A percentile compares a stretch with the other conserved stretches of the same genome.
phyloP scores from a whole-genome alignment of 2,329 filamentous ascomycete species.

The Bipolaris sorokiniana region DNA sequence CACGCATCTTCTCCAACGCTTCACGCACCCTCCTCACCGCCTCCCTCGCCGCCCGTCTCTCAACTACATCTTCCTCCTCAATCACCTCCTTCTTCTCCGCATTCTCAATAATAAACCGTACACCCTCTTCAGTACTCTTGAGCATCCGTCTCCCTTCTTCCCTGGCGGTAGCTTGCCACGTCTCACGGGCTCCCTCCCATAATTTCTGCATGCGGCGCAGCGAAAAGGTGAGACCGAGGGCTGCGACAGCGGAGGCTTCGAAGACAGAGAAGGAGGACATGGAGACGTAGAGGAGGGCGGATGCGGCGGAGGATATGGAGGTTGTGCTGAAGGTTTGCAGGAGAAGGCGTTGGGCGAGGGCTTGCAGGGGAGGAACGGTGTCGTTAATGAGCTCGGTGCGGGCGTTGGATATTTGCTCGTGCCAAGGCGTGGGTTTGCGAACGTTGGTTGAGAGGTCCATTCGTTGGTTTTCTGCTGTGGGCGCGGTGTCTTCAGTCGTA shows the following conservation, averaged over 20 bases:
- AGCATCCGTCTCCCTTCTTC: conserved; percentile 65
- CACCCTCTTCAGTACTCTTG: conserved; percentile 58
- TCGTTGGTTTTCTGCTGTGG: conserved; percentile 24
- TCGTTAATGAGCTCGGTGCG: conserved; percentile 58
- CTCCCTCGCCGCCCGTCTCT: conserved; percentile 52
- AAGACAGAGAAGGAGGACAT: conserved; percentile 58
- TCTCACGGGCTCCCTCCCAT: conserved; percentile 62
- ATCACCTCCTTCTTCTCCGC: conserved; percentile 46
- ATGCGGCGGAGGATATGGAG: conserved; percentile 60
- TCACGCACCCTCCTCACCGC: conserved; percentile 56
- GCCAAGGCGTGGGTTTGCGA: conserved; percentile 64
- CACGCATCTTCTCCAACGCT: conserved; percentile 50
- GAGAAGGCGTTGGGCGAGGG: conserved; percentile 59
- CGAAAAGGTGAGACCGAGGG: conserved; percentile 64
- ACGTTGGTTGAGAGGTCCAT: conserved; percentile 36
- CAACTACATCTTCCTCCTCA: conserved; percentile 43
- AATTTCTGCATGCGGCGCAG: conserved; percentile 63
- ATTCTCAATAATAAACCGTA: conserved; percentile 55
- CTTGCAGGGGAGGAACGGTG: conserved; percentile 53
- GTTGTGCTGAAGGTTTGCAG: conserved; percentile 77
- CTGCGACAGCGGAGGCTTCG: conserved; percentile 65
- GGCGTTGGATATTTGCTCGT: conserved; percentile 72
- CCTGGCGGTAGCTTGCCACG: conserved; percentile 60
- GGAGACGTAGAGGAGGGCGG: conserved; percentile 62
- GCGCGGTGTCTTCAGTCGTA: conserved; percentile 25